Evolutionary conservation across 257 asterid species (phyloP), one percentile per base, ranked within the genome.

Genomic region (Voacanga thouarsii): DNA sequence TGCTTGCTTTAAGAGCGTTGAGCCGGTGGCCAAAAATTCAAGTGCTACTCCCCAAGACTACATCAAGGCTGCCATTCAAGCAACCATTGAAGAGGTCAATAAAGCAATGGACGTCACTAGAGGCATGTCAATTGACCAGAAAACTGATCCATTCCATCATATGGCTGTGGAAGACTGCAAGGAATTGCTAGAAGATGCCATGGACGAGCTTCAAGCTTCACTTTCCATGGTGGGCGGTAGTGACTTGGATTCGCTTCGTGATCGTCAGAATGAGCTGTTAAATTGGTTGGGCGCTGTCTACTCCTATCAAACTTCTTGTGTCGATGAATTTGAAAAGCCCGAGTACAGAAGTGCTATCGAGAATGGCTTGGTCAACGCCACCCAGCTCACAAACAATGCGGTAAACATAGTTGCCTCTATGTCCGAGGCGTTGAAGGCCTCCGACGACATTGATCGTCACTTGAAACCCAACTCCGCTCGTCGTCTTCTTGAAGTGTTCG

Each of bases 351-450:
- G 84, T 0, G 81, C 86, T 26, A 14, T 92, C 33, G 61, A 83
- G 53, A 73, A 87, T 19, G 92, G 91, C 21, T 63, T 88, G 84
- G 6, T 59, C 23, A 84, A 81, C 43, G 81, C 85, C 37, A 88
- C 90, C 1, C 95, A 92, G 75, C 88, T 90, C 53, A 86, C 96
- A 1, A 84, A 86, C 49, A 93, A 93, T 57, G 96, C 96, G 5
- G 85, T 93, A 76, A 79, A 83, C 80, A 83, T 93, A 30, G 51
- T 92, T 3, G 89, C 91, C 0, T 84, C 87, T 73, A 69, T 88
- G 14, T 39, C 86, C 0, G 61, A 83, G 21, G 67, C 89, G 28
- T 28, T 93, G 51, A 82, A 84, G 84, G 50, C 85, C 23, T 91
- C 89, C 87, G 50, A 80, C 63, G 50, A 80, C 63, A 45, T 81